phyloP scores from a whole-genome alignment of 257 asterid genomes.

The Vinca minor region DNA sequence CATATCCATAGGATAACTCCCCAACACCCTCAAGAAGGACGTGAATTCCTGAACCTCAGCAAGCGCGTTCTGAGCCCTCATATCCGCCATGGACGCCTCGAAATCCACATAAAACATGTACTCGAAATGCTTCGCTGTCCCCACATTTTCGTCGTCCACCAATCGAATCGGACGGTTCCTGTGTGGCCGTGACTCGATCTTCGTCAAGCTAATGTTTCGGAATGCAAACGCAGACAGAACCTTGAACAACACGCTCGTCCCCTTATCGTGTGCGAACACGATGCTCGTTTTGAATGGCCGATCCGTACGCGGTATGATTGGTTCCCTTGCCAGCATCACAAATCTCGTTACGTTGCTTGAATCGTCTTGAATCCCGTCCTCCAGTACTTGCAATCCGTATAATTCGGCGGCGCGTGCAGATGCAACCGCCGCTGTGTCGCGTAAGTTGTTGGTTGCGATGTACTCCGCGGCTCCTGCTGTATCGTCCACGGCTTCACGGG shows the following conservation, averaged over 20 bases:
- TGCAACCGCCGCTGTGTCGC: conserved; percentile 79
- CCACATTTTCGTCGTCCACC: conserved; percentile 54
- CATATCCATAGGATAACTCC: conserved; percentile 94
- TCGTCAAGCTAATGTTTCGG: conserved; percentile 63
- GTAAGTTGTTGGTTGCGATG: conserved; percentile 52
- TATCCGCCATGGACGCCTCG: conserved; percentile 89
- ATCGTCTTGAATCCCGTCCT: conserved; percentile 80
- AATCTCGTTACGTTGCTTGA: conserved; percentile 74
- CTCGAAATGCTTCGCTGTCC: conserved; percentile 75
- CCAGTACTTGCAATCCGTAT: conserved; percentile 53
- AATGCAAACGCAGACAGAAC: conserved; percentile 81
- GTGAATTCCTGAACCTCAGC: conserved; percentile 92
- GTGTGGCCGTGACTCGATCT: conserved; percentile 86
- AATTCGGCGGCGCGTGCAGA: conserved; percentile 83
- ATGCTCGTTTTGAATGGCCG: conserved; percentile 94
- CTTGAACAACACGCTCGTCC: conserved; percentile 68
- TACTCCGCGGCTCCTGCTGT: conserved; percentile 88
- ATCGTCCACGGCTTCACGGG: conserved; percentile 75
- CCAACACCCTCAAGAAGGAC: conserved; percentile 77
- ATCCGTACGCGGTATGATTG: conserved; percentile 70
- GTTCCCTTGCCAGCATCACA: conserved; percentile 87
- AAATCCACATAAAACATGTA: conserved; percentile 78
- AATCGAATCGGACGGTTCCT: conserved; percentile 59
- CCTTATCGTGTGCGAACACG: conserved; percentile 75
- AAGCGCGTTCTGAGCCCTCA: conserved; percentile 78